Conservation (phyloP, 768 basidiomycete species). For the Phlegmacium glaucopus region DNA sequence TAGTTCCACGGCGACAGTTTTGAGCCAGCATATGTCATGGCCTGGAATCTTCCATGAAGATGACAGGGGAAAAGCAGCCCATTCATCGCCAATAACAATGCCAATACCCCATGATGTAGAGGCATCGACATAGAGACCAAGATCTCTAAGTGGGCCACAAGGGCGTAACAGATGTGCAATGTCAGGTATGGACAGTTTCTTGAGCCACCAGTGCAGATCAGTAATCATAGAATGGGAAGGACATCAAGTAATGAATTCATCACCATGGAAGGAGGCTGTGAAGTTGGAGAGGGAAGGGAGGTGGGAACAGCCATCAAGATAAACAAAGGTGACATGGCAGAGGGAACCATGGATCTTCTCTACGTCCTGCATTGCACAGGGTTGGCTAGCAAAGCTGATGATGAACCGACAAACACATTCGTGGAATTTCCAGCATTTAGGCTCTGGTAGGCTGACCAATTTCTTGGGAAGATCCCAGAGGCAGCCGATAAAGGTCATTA, state of each 20-base stretch:
- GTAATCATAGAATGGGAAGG: slow-evolving; percentile 11
- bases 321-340: slow-evolving; percentile 27
- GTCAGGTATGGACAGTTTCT: background rate
- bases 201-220: slow-evolving; percentile 26
- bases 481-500: slow-evolving; percentile 27
- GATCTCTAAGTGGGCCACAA: slow-evolving; percentile 6
- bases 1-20: slow-evolving; percentile 15
- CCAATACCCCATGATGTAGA: slow-evolving; percentile 25
- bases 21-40: slow-evolving; percentile 19
- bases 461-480: slow-evolving; percentile 24
- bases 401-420: slow-evolving; percentile 9
- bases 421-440: slow-evolving; percentile 25
- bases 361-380: slow-evolving; percentile 12
- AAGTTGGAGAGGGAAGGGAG: slow-evolving; percentile 22
- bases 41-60: slow-evolving; percentile 7
- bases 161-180: slow-evolving; percentile 9
- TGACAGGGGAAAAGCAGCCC: slow-evolving; percentile 1
- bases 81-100: background rate
- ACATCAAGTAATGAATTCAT: slow-evolving; percentile 7
- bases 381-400: background rate
- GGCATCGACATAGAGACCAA: slow-evolving; percentile 20
- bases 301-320: slow-evolving; percentile 12
- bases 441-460: slow-evolving; percentile 23
- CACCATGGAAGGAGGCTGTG: slow-evolving; percentile 12
- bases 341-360: slow-evolving; percentile 26